Percentiles rank a stretch among this genome's conserved stretches.
Conservation (phyloP, 306 rosid genomes). For the Calophaca sinica region DNA sequence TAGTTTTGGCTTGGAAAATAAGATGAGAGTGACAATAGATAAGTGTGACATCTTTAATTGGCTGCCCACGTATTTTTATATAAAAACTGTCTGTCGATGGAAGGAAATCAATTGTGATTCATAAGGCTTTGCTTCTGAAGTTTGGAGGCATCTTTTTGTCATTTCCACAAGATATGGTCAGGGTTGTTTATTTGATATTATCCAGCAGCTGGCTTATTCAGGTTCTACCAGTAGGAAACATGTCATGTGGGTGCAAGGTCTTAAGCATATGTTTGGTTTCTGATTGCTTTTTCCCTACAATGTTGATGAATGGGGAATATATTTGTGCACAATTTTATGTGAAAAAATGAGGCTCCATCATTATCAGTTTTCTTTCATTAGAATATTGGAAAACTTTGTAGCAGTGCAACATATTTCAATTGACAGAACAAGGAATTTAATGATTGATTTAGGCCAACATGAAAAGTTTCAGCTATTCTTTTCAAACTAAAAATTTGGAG, state of each 20-base stretch:
- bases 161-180: slow-evolving; percentile 5
- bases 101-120: slow-evolving; percentile 19
- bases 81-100: neutral
- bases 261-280: slow-evolving; percentile 8
- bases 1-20: slow-evolving; percentile 25
- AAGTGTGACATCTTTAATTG: slow-evolving; percentile 20
- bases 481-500: slow-evolving; percentile 12
- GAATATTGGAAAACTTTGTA: neutral
- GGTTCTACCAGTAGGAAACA: slow-evolving; percentile 18
- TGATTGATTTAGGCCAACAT: slow-evolving; percentile 1
- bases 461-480: slow-evolving; percentile 8
- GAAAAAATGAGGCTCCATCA: slow-evolving; percentile 1
- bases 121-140: slow-evolving; percentile 11
- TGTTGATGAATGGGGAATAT: slow-evolving; percentile 11
- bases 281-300: slow-evolving; percentile 2
- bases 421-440: slow-evolving; percentile 12
- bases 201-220: slow-evolving; percentile 14
- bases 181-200: slow-evolving; percentile 33
- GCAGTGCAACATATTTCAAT: slow-evolving; percentile 4
- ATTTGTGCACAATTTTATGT: slow-evolving; percentile 1
- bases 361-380: neutral
- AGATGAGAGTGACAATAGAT: slow-evolving; percentile 3
- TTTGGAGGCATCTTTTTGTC: slow-evolving; percentile 9
- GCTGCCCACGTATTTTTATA: slow-evolving; percentile 21
- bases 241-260: slow-evolving; percentile 2